Evolutionary conservation across 2,329 filamentous ascomycete genomes (phyloP), one percentile per base, ranked within the genome.

Genomic region (Curvularia verruculosa): DNA sequence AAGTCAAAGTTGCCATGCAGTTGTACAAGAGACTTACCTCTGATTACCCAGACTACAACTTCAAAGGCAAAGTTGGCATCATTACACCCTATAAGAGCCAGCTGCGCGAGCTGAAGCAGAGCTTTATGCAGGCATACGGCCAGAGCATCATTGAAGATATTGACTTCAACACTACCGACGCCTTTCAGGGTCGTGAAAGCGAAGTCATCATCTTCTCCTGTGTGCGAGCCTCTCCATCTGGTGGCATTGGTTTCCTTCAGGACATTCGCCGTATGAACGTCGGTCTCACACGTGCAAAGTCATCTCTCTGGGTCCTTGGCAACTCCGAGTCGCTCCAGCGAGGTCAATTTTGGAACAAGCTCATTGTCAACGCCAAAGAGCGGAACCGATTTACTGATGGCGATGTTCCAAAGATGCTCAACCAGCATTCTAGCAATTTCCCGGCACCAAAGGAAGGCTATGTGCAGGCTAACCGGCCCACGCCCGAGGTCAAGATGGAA

Each of bases 241-340:
- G 90, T n/a, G 92, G 94, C 69, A 96, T 99, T 71, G 95, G 95
- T 83, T 99, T 99, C 86, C 89, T 99, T 85, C 90, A 91, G 52
- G 95, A 99, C 75, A 96, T 99, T 72, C 88, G 95, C 57, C 94
- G 95, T 83, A 98, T 99, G 96, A 99, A 99, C 77, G 95, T 99
- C 70, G 95, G 95, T 80, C 83, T 99, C 58, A 99, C 95, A 21
- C 89, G 95, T 82, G 96, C 95, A 5, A 97, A 96, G 77, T 96
- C 91, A 9, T 97, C 94, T 31, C 84, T 99, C 9, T 99, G 94
- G 91, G 94, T 99, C 56, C 84, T 99, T 24, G 95, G 95, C 65
- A 96, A 98, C 76, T 95, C 95, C 0, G 84, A 89, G 55, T 92
- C 93, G 31, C 83, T 99, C 50, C 82, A 89, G 23, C 90, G 96